These are phyloP conservation scores for Nakazawaea wyomingensis DNA, from an alignment of 805 yeast species.

Conservation along the genomic window DNA sequence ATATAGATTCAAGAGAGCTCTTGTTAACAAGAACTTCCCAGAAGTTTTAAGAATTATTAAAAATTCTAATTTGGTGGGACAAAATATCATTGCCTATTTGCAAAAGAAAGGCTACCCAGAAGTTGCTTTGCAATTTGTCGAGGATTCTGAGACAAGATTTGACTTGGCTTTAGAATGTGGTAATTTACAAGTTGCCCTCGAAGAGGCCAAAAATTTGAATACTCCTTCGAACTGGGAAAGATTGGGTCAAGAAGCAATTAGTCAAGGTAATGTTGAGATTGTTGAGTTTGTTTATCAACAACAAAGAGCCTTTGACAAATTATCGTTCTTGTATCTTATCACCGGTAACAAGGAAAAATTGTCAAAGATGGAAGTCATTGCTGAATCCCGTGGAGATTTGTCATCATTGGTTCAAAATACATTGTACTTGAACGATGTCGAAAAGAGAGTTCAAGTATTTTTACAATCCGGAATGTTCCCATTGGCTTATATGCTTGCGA, in stretches of 20 bases:
- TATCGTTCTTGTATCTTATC: slow-evolving; percentile 80
- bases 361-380: slow-evolving; percentile 80
- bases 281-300: slow-evolving; percentile 89
- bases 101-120: slow-evolving; percentile 97
- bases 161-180: slow-evolving; percentile 95
- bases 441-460: slow-evolving; percentile 68
- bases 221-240: slow-evolving; percentile 69
- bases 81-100: slow-evolving; percentile 90
- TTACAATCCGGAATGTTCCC: slow-evolving; percentile 78
- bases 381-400: slow-evolving; percentile 80
- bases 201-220: slow-evolving; percentile 78
- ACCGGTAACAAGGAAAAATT: slow-evolving; percentile 78
- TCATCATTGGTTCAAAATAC: slow-evolving; percentile 81
- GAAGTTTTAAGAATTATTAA: slow-evolving; percentile 89
- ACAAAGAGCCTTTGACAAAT: slow-evolving; percentile 77
- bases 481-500: slow-evolving; percentile 90
- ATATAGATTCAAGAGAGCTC: slow-evolving; percentile 90
- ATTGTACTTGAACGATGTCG: slow-evolving; percentile 67
- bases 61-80: slow-evolving; percentile 90
- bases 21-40: slow-evolving; percentile 81
- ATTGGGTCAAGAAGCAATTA: slow-evolving; percentile 78
- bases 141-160: slow-evolving; percentile 93
- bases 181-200: slow-evolving; percentile 78
- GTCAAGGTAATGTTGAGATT: slow-evolving; percentile 81
- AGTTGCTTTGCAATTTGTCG: slow-evolving; percentile 93